Evolutionary conservation across 1,139 yeast species (phyloP).

Genomic region (Blastobotrys apis): DNA sequence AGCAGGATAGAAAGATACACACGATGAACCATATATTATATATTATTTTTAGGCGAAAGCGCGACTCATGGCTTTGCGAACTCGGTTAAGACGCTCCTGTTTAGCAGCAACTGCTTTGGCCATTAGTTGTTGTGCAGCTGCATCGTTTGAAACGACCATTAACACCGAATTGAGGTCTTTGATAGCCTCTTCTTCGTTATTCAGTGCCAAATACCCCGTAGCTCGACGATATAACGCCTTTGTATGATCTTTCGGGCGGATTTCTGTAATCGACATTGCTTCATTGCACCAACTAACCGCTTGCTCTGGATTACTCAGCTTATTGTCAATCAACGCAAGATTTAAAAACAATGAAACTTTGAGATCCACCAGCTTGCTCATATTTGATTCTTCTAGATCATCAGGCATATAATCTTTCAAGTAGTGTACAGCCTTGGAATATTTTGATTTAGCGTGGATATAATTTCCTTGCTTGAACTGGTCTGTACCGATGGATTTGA

Average conservation of each 20-base stretch:
- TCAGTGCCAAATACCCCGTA: slow-evolving; percentile 31
- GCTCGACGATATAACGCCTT: slow-evolving; percentile 89
- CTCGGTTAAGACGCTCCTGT: slow-evolving; percentile 58
- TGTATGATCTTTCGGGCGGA: slow-evolving; percentile 66
- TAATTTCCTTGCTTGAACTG: slow-evolving; percentile 63
- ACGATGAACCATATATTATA: too few relatives aligned
- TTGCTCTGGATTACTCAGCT: slow-evolving; percentile 52
- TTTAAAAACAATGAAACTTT: slow-evolving; percentile 65
- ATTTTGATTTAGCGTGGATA: slow-evolving; percentile 57
- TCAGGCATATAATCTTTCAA: slow-evolving; percentile 67
- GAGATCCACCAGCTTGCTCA: slow-evolving; percentile 42
- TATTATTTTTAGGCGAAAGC: slow-evolving; percentile 55
- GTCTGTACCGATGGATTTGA: slow-evolving; percentile 75
- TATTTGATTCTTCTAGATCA: slow-evolving; percentile 42
- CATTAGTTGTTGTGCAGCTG: slow-evolving; percentile 64
- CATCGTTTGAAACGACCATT: slow-evolving; percentile 62
- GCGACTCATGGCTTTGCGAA: slow-evolving; percentile 75
- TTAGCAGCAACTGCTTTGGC: slow-evolving; percentile 53
- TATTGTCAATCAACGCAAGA: slow-evolving; percentile 70
- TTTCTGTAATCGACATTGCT: slow-evolving; percentile 57
- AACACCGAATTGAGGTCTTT: slow-evolving; percentile 62
- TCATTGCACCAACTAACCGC: slow-evolving; percentile 58
- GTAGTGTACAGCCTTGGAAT: slow-evolving; percentile 63
- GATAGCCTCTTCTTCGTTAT: slow-evolving; percentile 68
- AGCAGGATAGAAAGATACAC: too few relatives aligned